Evolutionary conservation across 805 yeast genomes (phyloP).

Genomic region (Crinitomyces ghanaensis): DNA sequence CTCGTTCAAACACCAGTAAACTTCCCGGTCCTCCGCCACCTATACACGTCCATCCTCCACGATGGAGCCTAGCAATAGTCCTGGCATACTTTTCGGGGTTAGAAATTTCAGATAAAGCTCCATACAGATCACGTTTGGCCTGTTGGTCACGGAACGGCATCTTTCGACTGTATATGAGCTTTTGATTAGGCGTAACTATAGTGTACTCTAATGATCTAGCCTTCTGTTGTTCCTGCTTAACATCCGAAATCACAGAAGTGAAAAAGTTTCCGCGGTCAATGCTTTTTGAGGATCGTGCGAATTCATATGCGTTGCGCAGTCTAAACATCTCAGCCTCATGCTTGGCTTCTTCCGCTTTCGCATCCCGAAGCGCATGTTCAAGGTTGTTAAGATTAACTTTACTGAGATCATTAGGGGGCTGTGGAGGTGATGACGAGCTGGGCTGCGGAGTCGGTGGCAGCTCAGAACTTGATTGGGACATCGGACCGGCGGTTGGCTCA

Average conservation of each 20-base stretch:
- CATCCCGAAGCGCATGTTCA: constrained; percentile 33
- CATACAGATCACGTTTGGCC: constrained; percentile 16
- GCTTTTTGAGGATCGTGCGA: constrained; percentile 34
- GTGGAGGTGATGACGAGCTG: neutral
- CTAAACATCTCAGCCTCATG: constrained; percentile 37
- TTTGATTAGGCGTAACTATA: constrained; percentile 16
- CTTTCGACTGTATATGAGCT: constrained; percentile 12
- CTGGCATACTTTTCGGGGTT: constrained; percentile 16
- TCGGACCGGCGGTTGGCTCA: too few relatives aligned
- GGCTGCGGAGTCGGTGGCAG: too few relatives aligned
- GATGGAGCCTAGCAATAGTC: constrained; percentile 34
- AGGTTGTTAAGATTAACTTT: constrained; percentile 15
- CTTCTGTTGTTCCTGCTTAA: neutral
- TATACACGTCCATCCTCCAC: constrained; percentile 40
- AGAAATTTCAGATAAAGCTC: constrained; percentile 13
- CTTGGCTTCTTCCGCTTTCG: constrained; percentile 31
- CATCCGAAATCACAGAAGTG: constrained; percentile 21
- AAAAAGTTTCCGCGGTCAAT: constrained; percentile 32
- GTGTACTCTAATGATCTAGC: constrained; percentile 11
- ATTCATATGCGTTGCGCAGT: constrained; percentile 40
- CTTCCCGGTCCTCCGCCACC: constrained; percentile 36
- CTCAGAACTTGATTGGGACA: too few relatives aligned
- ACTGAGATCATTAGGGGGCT: neutral
- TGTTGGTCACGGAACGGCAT: constrained; percentile 11
- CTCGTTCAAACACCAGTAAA: constrained; percentile 33